Conservation (phyloP, 2,329 filamentous ascomycete genomes). For the Botrytis sinoallii region DNA sequence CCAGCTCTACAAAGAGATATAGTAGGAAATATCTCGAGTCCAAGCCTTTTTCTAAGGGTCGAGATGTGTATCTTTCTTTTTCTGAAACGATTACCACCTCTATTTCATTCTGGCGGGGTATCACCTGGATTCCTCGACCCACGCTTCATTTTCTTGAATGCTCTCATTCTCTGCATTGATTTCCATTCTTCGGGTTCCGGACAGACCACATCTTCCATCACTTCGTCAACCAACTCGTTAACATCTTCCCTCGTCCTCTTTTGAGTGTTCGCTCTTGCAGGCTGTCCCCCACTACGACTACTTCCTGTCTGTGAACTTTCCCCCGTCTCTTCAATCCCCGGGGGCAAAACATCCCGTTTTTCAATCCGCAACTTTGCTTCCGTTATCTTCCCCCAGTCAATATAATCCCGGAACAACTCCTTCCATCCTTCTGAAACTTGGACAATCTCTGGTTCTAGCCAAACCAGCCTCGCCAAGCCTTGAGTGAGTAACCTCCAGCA, state of each 20-base stretch:
- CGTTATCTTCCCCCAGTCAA: neutral
- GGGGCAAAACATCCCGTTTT: neutral
- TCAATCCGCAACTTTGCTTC: neutral
- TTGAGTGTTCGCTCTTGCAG: neutral
- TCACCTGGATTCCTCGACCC: neutral
- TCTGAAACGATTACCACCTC: neutral
- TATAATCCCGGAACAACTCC: neutral
- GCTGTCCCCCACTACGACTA: neutral
- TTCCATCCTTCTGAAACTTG: neutral
- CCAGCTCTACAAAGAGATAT: too few relatives aligned
- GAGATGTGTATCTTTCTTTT: neutral
- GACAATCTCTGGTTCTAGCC: neutral
- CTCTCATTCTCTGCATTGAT: neutral
- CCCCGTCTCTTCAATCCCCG: too few relatives aligned
- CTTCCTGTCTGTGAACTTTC: neutral
- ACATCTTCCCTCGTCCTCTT: neutral
- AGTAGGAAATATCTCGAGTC: neutral
- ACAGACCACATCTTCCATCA: neutral
- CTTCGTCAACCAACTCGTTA: neutral
- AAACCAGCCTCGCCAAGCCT: neutral
- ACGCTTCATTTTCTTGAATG: neutral
- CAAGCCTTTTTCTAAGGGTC: neutral
- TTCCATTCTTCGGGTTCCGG: neutral
- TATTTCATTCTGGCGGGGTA: neutral
- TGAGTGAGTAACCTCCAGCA: neutral